Evolutionary conservation across 176 grass and related monocot species (phyloP).

Genomic region (Poa annua): DNA sequence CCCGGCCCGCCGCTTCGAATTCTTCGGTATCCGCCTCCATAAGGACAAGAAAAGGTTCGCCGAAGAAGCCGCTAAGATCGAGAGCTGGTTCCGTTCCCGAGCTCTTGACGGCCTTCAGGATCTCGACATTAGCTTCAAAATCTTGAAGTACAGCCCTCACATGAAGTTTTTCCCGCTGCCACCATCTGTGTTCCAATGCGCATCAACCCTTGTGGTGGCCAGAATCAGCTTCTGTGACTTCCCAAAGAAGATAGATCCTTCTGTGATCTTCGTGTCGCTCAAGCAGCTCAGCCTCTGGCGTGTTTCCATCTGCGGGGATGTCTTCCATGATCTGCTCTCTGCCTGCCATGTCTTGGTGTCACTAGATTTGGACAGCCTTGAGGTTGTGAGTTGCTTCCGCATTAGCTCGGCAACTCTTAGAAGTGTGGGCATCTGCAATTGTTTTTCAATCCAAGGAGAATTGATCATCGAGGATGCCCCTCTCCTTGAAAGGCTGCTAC

Average conservation of each 20-base stretch:
- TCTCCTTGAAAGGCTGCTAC: too few species aligned
- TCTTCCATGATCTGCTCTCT: background rate
- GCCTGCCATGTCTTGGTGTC: background rate
- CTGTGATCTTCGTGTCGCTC: background rate
- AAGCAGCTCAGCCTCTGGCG: background rate
- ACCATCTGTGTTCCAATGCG: background rate
- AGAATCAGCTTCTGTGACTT: background rate
- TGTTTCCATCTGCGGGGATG: background rate
- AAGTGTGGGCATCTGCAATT: too few species aligned
- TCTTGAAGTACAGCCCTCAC: too few species aligned
- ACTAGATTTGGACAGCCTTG: accelerated
- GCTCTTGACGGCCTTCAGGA: background rate
- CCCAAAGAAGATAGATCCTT: background rate
- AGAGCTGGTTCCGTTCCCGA: background rate
- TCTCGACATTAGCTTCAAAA: too few species aligned
- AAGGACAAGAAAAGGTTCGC: background rate
- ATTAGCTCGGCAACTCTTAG: background rate
- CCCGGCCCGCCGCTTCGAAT: background rate
- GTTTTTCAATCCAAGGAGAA: too few species aligned
- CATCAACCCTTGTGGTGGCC: background rate
- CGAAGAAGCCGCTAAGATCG: background rate
- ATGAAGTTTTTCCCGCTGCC: background rate
- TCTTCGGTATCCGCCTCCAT: background rate
- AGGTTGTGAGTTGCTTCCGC: background rate
- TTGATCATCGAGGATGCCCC: too few species aligned